A percentile compares a stretch with the other conserved stretches of the same genome.
Evolutionary conservation across 1,284 basidiomycete species (phyloP).

Genomic region (Ceratobasidium sp.): DNA sequence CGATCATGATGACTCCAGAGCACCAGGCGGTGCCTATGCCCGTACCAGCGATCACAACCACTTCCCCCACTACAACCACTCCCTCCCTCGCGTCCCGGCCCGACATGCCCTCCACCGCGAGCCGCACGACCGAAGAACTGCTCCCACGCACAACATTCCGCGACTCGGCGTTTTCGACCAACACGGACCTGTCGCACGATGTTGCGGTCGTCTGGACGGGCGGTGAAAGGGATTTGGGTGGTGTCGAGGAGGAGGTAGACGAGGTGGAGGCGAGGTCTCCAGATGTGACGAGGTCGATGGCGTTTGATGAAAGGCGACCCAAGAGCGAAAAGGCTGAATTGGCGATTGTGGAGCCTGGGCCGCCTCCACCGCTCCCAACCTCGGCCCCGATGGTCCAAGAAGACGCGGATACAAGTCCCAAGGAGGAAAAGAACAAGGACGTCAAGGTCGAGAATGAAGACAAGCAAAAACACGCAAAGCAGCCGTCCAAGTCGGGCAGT

Average conservation of each 20-base stretch:
- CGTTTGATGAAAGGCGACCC: neutral
- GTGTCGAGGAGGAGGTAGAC: constrained; percentile 15
- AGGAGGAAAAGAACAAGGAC: no score
- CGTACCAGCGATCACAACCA: neutral
- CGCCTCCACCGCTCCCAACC: constrained; percentile 17
- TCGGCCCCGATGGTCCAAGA: neutral
- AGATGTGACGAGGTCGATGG: neutral
- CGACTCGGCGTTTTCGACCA: constrained; percentile 36
- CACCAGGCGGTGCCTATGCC: constrained; percentile 2
- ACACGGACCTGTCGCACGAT: constrained; percentile 34
- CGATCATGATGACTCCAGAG: neutral
- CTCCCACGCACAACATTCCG: constrained; percentile 23
- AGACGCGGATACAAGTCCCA: neutral
- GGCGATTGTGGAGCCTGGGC: constrained; percentile 11
- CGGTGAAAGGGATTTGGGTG: neutral
- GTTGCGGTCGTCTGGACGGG: constrained; percentile 33
- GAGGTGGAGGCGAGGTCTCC: constrained; percentile 23
- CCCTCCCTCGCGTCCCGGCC: neutral
- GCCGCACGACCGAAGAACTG: constrained; percentile 31
- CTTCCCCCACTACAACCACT: neutral
- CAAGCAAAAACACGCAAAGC: neutral
- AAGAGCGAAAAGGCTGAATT: constrained; percentile 35
- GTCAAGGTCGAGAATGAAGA: neutral
- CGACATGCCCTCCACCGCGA: constrained; percentile 5
- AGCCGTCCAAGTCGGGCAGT: neutral